Evolutionary conservation across 2,329 filamentous ascomycete species (phyloP).

Genomic region (Microsporum audouinii): DNA sequence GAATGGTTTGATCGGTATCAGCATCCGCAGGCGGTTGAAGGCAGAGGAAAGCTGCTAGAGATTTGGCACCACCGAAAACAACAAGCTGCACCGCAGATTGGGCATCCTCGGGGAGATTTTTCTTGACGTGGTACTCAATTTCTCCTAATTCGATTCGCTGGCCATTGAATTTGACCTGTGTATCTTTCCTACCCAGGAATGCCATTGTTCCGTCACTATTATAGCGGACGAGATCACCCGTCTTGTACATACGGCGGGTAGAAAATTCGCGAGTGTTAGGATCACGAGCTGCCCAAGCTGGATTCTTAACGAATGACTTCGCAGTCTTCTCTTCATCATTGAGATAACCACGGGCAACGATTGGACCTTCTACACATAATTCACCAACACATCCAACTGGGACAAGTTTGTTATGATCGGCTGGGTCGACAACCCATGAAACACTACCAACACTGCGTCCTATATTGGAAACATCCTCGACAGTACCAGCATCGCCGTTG

Average conservation of each 20-base stretch:
- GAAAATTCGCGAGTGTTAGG: conserved; percentile 4
- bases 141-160: conserved; percentile 93
- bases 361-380: conserved; percentile 29
- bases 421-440: conserved; percentile 33
- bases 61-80: conserved; percentile 68
- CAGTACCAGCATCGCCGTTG: conserved; percentile 9
- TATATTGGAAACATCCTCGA: conserved; percentile 12
- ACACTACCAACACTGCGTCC: conserved; percentile 12
- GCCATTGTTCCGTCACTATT: conserved; percentile 59
- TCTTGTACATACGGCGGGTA: conserved; percentile 49
- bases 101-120: conserved; percentile 45
- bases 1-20: conserved; percentile 7
- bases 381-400: conserved; percentile 29
- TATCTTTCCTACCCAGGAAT: conserved; percentile 70
- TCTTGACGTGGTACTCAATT: conserved; percentile 70
- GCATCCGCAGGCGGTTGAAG: conserved; percentile 23
- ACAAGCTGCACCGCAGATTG: conserved; percentile 66
- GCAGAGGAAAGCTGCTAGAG: conserved; percentile 43
- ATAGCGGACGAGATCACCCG: conserved; percentile 73
- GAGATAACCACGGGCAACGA: conserved; percentile 26
- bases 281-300: conserved; percentile 9
- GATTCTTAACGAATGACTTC: conserved; percentile 13
- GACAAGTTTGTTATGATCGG: conserved; percentile 25
- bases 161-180: conserved; percentile 89
- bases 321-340: conserved; percentile 13